Conservation (phyloP, 176 grass and related monocot genomes). For the Phragmites australis region DNA sequence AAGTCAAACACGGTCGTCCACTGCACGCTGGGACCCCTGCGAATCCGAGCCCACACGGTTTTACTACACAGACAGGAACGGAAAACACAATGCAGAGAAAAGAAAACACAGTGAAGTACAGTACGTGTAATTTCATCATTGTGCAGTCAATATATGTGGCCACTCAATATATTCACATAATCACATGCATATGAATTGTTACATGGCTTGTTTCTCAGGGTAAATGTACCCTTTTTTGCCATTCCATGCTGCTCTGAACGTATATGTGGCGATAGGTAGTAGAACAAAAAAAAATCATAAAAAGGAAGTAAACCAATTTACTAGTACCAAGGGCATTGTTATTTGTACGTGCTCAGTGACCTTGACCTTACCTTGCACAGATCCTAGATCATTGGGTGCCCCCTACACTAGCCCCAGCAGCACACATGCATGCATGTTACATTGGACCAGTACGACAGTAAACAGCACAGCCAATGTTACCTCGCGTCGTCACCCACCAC, state of each 20-base stretch:
- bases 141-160: background rate
- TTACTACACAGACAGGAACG: background rate
- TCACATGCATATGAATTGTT: background rate
- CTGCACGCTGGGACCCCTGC: slow-evolving; percentile 16
- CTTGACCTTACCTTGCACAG: background rate
- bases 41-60: slow-evolving; percentile 21
- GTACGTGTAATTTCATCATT: background rate
- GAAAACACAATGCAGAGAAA: background rate
- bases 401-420: background rate
- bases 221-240: background rate
- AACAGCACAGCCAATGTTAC: background rate
- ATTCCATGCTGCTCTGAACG: background rate
- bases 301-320: background rate
- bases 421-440: slow-evolving; percentile 16
- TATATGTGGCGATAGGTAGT: background rate
- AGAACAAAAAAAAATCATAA: background rate
- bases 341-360: background rate
- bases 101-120: background rate
- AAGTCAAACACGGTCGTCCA: slow-evolving; percentile 46
- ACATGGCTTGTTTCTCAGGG: background rate
- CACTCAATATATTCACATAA: background rate
- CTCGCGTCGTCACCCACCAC: background rate
- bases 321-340: background rate
- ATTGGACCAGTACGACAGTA: slow-evolving; percentile 9
- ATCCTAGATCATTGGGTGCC: slow-evolving; percentile 23